Percentiles rank a stretch among this genome's conserved stretches.
Conservation (phyloP, 2,329 filamentous ascomycete species). For the Zasmidium citrigriseum region DNA sequence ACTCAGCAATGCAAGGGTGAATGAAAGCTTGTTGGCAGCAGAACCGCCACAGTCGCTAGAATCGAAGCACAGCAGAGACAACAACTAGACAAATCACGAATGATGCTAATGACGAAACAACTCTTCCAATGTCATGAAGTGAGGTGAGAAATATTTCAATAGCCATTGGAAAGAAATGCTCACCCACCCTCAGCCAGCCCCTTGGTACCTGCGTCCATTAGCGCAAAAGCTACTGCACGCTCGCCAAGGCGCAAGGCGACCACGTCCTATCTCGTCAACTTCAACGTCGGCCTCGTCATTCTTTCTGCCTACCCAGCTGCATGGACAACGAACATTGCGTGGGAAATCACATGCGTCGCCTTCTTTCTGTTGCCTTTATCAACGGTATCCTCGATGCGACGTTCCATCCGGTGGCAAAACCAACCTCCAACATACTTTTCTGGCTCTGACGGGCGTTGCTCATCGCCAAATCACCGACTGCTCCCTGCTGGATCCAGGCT, state of each 20-base stretch:
- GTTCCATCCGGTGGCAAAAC: constrained; percentile 12
- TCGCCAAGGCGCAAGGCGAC: not conserved
- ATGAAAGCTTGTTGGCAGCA: not conserved
- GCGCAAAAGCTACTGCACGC: not conserved
- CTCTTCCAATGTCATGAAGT: not conserved
- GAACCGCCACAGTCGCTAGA: not conserved
- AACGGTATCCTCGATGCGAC: not conserved
- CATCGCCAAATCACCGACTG: constrained; percentile 9
- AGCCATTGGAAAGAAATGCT: not conserved
- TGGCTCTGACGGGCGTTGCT: constrained; percentile 12
- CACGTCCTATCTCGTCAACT: not conserved
- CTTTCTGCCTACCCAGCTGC: constrained; percentile 5
- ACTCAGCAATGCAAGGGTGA: not conserved
- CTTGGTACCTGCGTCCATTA: not conserved
- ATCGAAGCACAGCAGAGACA: not conserved
- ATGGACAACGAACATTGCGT: not conserved
- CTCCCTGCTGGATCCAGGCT: constrained; percentile 14
- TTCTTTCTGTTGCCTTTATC: not conserved
- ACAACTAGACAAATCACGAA: not conserved
- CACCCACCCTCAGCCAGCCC: not conserved
- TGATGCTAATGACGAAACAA: not conserved
- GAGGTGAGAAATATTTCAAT: no score
- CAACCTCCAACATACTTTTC: constrained; percentile 8
- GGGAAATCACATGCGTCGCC: not conserved
- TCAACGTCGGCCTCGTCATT: not conserved